Evolutionary conservation across 139 green algal genomes (phyloP).

Genomic region (Pseudopediastrum boryanum): DNA sequence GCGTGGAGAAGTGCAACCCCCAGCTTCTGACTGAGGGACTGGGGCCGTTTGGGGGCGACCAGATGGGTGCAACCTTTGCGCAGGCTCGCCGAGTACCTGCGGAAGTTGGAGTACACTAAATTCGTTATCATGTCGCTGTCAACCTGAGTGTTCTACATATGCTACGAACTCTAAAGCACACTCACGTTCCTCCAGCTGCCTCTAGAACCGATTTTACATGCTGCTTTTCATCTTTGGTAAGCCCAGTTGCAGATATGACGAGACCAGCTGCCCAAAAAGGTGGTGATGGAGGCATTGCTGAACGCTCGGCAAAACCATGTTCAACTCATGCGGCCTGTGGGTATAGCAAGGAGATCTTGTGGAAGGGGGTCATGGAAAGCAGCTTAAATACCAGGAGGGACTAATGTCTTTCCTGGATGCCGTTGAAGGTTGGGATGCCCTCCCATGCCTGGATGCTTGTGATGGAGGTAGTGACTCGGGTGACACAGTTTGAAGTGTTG

Average conservation of each 20-base stretch:
- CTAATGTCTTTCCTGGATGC: too few relatives aligned
- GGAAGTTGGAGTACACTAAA: background rate
- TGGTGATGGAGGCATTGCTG: background rate
- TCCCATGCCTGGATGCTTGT: background rate
- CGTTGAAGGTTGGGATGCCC: background rate
- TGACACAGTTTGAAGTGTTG: too few relatives aligned
- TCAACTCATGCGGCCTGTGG: background rate
- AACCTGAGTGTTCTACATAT: background rate
- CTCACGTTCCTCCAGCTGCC: constrained; percentile 11
- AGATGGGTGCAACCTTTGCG: constrained; percentile 31
- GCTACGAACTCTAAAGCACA: background rate
- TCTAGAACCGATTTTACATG: background rate
- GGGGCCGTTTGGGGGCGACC: background rate
- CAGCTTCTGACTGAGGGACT: constrained; percentile 11
- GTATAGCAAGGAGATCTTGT: background rate
- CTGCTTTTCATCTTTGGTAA: constrained; percentile 8
- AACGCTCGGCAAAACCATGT: background rate
- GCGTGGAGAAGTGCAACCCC: constrained; percentile 11
- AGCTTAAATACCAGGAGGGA: too few relatives aligned
- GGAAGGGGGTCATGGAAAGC: too few relatives aligned
- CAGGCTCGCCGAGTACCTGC: constrained; percentile 28
- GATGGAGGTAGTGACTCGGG: too few relatives aligned
- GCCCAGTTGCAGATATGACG: constrained; percentile 11
- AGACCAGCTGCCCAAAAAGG: constrained; percentile 15
- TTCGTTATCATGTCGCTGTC: background rate